Percentiles rank a stretch among this genome's conserved stretches.
phyloP scores from a whole-genome alignment of 768 basidiomycete species.

The Lactifluus subvellereus region DNA sequence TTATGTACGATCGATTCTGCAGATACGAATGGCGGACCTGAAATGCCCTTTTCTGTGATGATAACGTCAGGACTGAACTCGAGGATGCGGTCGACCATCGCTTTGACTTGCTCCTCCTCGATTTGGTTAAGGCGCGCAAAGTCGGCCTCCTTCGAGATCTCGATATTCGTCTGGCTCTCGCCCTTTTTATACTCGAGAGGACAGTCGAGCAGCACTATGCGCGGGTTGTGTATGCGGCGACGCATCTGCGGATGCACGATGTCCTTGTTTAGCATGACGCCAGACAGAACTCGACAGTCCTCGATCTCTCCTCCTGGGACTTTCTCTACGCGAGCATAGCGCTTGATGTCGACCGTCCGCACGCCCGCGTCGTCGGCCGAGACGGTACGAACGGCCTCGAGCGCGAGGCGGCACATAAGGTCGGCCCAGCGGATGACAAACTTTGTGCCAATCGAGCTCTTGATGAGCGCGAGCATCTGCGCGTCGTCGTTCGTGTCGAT shows the following conservation, averaged over 20 bases:
- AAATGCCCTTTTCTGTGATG: slow-evolving; percentile 97
- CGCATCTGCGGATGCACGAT: slow-evolving; percentile 98
- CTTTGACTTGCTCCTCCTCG: slow-evolving; percentile 95
- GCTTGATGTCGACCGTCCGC: slow-evolving; percentile 95
- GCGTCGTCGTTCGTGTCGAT: slow-evolving; percentile 81
- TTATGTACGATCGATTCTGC: neutral
- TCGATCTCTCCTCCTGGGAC: slow-evolving; percentile 98
- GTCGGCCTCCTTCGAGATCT: slow-evolving; percentile 89
- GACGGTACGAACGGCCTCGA: slow-evolving; percentile 89
- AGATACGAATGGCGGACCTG: slow-evolving; percentile 45
- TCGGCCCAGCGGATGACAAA: slow-evolving; percentile 96
- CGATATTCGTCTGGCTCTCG: slow-evolving; percentile 97
- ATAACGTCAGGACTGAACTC: slow-evolving; percentile 94
- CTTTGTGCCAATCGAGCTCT: slow-evolving; percentile 97
- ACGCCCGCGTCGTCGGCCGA: slow-evolving; percentile 67
- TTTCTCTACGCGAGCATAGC: slow-evolving; percentile 96
- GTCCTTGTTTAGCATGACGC: slow-evolving; percentile 98
- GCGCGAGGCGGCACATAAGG: slow-evolving; percentile 92
- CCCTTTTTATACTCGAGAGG: slow-evolving; percentile 99
- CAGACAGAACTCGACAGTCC: slow-evolving; percentile 76
- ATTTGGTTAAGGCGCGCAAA: slow-evolving; percentile 90
- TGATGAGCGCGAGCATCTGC: slow-evolving; percentile 95
- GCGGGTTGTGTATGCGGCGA: slow-evolving; percentile 79
- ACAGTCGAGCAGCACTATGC: slow-evolving; percentile 88
- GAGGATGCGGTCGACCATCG: slow-evolving; percentile 73